These are phyloP conservation scores for Leersia perrieri DNA, from an alignment of 176 grass and related monocot genomes.

Conservation along the genomic window DNA sequence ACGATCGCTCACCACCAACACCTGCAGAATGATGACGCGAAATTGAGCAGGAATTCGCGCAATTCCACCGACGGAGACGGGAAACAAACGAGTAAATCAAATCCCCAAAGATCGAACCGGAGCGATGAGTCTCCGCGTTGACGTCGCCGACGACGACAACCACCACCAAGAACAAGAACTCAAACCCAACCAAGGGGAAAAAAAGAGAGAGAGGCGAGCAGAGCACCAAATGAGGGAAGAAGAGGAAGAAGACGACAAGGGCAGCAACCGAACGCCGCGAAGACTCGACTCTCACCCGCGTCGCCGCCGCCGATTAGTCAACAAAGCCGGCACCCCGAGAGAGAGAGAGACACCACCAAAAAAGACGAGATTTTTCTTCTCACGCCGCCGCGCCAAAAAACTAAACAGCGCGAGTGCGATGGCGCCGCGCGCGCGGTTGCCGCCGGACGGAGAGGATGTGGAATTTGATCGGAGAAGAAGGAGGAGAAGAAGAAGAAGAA, in stretches of 20 bases:
- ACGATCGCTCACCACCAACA: neutral
- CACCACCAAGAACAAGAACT: neutral
- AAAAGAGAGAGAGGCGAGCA: neutral
- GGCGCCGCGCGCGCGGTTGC: constrained; percentile 1
- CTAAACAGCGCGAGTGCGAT: neutral
- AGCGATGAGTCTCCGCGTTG: constrained; percentile 7
- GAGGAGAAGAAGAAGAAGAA: neutral
- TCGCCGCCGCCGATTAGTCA: constrained; percentile 17
- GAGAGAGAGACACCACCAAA: neutral
- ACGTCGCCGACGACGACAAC: neutral
- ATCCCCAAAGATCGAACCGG: neutral
- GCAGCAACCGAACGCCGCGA: neutral
- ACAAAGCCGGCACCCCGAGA: constrained; percentile 22
- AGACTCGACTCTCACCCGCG: neutral
- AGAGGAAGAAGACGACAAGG: constrained; percentile 3
- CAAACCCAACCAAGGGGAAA: constrained; percentile 9
- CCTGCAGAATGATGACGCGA: constrained; percentile 3
- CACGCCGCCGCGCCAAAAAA: too few species aligned
- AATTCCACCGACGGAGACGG: neutral
- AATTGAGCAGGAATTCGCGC: neutral
- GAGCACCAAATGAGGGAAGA: constrained; percentile 26
- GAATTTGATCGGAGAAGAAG: constrained; percentile 41
- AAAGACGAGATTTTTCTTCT: constrained; percentile 16
- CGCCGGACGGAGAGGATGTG: constrained; percentile 20
- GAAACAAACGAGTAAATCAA: neutral